phyloP scores from a whole-genome alignment of 1,139 yeast genomes.

The Hansenula lynferdii region DNA sequence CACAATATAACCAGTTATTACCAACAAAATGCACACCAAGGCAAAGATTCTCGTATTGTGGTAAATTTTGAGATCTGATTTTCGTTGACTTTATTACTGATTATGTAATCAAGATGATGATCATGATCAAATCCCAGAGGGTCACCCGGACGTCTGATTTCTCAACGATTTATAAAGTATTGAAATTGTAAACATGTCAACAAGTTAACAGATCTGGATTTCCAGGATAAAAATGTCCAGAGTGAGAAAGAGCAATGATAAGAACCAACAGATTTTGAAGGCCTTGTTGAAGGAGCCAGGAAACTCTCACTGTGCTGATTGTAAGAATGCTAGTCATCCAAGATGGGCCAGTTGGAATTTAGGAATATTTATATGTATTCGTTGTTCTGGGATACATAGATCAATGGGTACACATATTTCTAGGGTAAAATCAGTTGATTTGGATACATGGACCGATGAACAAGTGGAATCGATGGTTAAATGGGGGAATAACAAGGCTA shows the following conservation, averaged over 20 bases:
- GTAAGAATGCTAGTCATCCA: slow-evolving; percentile 86
- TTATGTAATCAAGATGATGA: too few relatives aligned
- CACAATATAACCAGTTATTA: too few relatives aligned
- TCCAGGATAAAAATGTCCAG: too few relatives aligned
- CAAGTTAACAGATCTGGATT: too few relatives aligned
- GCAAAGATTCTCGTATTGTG: too few relatives aligned
- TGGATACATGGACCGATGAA: slow-evolving; percentile 96
- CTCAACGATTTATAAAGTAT: too few relatives aligned
- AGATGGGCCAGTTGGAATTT: slow-evolving; percentile 98
- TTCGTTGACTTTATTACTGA: too few relatives aligned
- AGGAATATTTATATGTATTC: slow-evolving; percentile 87
- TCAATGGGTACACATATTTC: slow-evolving; percentile 94
- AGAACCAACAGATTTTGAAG: slow-evolving; percentile 46
- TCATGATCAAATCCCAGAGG: too few relatives aligned
- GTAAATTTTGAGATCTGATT: too few relatives aligned
- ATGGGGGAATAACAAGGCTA: slow-evolving; percentile 85
- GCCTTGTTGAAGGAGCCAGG: slow-evolving; percentile 70
- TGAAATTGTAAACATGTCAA: too few relatives aligned
- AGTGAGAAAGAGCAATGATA: slow-evolving; percentile 11
- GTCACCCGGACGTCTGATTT: too few relatives aligned
- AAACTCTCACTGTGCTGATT: slow-evolving; percentile 84
- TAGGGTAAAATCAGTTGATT: slow-evolving; percentile 85
- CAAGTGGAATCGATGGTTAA: slow-evolving; percentile 77
- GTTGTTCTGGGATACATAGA: slow-evolving; percentile 94
- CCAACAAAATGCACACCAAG: too few relatives aligned